phyloP scores from a whole-genome alignment of 768 basidiomycete species.

The Russula sp. region DNA sequence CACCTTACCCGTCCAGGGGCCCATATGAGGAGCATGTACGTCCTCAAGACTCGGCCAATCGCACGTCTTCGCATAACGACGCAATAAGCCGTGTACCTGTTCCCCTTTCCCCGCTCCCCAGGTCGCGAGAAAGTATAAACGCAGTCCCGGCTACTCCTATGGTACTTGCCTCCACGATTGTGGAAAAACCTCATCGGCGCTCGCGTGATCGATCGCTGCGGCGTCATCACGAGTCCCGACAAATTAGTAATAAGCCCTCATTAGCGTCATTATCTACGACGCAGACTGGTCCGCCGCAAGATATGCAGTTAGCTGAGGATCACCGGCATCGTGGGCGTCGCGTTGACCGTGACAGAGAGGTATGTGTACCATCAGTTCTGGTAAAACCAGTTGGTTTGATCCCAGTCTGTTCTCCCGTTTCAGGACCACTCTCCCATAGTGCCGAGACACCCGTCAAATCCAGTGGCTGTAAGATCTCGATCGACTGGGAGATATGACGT shows the following conservation, averaged over 20 bases:
- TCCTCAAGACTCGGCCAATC: conserved; percentile 4
- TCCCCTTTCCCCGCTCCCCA: neutral
- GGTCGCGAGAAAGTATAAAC: conserved; percentile 1
- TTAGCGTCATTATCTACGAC: neutral
- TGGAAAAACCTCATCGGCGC: conserved; percentile 6
- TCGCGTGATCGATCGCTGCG: conserved; percentile 17
- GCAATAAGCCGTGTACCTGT: conserved; percentile 2
- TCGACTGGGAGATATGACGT: conserved; percentile 15
- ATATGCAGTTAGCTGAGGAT: conserved; percentile 9
- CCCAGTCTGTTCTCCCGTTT: neutral
- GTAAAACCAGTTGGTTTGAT: neutral
- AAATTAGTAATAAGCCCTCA: neutral
- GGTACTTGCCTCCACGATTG: neutral
- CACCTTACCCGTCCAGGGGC: conserved; percentile 20
- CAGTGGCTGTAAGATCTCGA: conserved; percentile 5
- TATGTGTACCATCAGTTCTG: neutral
- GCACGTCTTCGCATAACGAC: conserved; percentile 13
- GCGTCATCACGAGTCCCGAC: conserved; percentile 13
- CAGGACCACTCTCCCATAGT: conserved; percentile 10
- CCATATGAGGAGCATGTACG: conserved; percentile 14
- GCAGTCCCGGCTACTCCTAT: neutral
- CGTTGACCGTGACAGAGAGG: conserved; percentile 14
- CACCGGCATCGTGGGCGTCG: conserved; percentile 14
- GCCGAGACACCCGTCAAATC: conserved; percentile 1
- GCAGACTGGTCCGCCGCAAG: conserved; percentile 4